Conservation (phyloP, 768 basidiomycete species). For the Leccinum variicolor region DNA sequence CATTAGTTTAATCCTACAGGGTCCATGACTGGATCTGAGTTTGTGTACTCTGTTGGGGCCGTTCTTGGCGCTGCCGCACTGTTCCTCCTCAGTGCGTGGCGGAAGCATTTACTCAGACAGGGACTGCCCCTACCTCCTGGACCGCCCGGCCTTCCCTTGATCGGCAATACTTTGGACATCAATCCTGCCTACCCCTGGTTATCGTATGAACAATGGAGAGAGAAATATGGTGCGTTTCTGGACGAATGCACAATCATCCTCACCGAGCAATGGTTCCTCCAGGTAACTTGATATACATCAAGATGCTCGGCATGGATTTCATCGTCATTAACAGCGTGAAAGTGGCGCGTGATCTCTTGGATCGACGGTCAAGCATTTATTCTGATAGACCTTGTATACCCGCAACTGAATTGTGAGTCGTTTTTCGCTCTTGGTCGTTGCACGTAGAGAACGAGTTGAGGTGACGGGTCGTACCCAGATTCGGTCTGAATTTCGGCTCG, state of each 20-base stretch:
- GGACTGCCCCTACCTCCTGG: constrained; percentile 44
- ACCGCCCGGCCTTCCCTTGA: constrained; percentile 42
- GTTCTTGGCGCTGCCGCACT: not conserved
- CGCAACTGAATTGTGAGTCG: constrained; percentile 17
- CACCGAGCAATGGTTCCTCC: not conserved
- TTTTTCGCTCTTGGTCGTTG: not conserved
- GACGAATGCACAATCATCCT: not conserved
- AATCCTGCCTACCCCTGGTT: constrained; percentile 27
- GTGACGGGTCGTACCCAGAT: constrained; percentile 9
- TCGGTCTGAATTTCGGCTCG: constrained; percentile 31
- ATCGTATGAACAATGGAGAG: constrained; percentile 33
- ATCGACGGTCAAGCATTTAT: constrained; percentile 25
- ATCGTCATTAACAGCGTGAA: constrained; percentile 22
- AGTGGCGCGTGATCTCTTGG: constrained; percentile 22
- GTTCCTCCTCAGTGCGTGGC: constrained; percentile 14
- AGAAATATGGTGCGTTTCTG: constrained; percentile 25
- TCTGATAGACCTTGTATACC: constrained; percentile 26
- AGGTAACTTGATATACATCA: constrained; percentile 26
- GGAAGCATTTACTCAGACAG: constrained; percentile 6
- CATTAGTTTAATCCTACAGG: not conserved
- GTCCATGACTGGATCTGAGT: not conserved
- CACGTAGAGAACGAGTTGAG: not conserved
- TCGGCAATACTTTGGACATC: constrained; percentile 24
- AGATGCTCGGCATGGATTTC: constrained; percentile 26
- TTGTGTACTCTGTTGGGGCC: constrained; percentile 3